A percentile compares a stretch with the other conserved stretches of the same genome.
phyloP scores from a whole-genome alignment of 2,329 filamentous ascomycete species.

The Hypomyces perniciosus region DNA sequence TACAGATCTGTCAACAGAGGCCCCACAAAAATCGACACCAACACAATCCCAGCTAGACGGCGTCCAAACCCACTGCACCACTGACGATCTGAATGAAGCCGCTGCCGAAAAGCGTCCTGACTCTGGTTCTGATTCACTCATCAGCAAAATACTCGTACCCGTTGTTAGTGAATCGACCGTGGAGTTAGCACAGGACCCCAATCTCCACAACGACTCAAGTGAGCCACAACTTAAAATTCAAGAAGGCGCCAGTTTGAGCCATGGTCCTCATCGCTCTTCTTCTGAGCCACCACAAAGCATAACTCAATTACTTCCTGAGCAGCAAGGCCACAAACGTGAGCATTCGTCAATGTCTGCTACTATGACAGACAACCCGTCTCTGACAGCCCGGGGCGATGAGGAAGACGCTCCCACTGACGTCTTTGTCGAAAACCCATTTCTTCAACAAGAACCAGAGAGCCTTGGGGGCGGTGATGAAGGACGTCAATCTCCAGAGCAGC shows the following conservation, averaged over 20 bases:
- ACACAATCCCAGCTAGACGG: conserved; percentile 2
- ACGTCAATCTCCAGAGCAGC: too few relatives aligned
- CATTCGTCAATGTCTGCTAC: neutral
- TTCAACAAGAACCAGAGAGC: neutral
- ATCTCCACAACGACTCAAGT: neutral
- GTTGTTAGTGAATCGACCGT: neutral
- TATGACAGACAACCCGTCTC: neutral
- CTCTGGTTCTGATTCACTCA: neutral
- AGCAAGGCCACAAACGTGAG: neutral
- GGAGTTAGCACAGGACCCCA: conserved; percentile 1
- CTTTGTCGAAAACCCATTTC: neutral
- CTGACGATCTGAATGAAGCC: neutral
- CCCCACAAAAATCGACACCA: conserved; percentile 16
- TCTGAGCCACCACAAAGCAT: neutral
- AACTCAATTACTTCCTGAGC: neutral
- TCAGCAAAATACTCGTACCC: neutral
- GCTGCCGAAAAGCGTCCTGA: neutral
- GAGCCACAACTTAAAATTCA: conserved; percentile 5
- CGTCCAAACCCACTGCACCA: neutral
- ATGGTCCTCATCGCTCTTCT: neutral
- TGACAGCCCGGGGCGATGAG: neutral
- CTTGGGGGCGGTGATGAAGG: too few relatives aligned
- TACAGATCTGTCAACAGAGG: conserved; percentile 18
- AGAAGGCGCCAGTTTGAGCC: neutral
- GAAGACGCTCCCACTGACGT: neutral